Evolutionary conservation across 352 stramenopile species (phyloP).

Genomic region (Hyaloperonospora brassicae): DNA sequence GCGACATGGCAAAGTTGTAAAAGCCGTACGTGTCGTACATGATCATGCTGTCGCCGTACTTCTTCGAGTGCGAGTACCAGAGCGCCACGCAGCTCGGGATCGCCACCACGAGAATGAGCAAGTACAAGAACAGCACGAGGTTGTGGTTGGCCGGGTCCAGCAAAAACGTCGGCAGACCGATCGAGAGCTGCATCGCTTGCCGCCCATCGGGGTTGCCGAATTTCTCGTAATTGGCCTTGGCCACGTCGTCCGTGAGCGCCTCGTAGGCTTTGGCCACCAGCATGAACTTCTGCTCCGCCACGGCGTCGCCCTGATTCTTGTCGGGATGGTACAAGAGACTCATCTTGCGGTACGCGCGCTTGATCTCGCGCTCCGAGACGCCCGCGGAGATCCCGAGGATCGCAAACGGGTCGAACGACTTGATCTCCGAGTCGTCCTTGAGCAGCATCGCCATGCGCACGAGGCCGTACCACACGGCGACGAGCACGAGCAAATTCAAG

Average conservation of each 20-base stretch:
- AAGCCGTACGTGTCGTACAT: constrained; percentile 99
- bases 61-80: constrained; percentile 96
- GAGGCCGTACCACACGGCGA: constrained; percentile 73
- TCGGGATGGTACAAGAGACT: constrained; percentile 90
- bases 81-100: constrained; percentile 93
- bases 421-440: constrained; percentile 94
- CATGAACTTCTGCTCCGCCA: constrained; percentile 98
- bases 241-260: constrained; percentile 92
- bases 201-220: constrained; percentile 98
- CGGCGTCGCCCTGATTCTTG: constrained; percentile 95
- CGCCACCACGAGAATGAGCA: constrained; percentile 97
- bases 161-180: constrained; percentile 96
- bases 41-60: constrained; percentile 98
- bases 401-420: constrained; percentile 96
- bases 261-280: constrained; percentile 94
- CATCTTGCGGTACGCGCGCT: constrained; percentile 91
- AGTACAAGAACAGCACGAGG: constrained; percentile 96
- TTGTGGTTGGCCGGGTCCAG: constrained; percentile 97
- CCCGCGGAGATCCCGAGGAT: constrained; percentile 92
- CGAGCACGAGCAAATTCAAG: constrained; percentile 66
- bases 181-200: constrained; percentile 92
- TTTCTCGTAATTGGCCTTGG: constrained; percentile 97
- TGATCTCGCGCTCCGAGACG: constrained; percentile 92
- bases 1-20: constrained; percentile 95
- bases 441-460: constrained; percentile 88